phyloP scores from a whole-genome alignment of 306 rosid genomes.

The Pueraria montana region DNA sequence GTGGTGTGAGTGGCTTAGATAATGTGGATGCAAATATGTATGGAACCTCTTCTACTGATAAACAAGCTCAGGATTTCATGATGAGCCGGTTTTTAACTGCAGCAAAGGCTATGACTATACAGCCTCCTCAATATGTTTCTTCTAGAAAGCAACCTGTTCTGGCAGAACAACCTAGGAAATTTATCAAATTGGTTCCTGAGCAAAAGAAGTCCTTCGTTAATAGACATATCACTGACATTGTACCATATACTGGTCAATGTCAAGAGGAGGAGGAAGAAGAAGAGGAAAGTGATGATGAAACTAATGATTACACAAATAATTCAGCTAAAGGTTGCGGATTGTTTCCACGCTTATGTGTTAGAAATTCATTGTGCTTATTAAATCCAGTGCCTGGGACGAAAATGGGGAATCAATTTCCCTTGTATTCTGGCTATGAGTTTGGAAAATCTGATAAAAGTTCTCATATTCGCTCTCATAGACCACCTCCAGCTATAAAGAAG shows the following conservation, averaged over 20 bases:
- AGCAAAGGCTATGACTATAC: constrained; percentile 90
- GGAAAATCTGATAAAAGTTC: constrained; percentile 56
- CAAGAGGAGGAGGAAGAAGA: constrained; percentile 55
- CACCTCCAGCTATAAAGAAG: constrained; percentile 71
- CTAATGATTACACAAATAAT: constrained; percentile 53
- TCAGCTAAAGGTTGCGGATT: constrained; percentile 86
- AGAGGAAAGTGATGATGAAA: constrained; percentile 75
- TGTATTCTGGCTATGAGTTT: constrained; percentile 50
- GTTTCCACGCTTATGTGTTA: constrained; percentile 64
- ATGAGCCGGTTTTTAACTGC: constrained; percentile 91
- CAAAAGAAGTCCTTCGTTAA: constrained; percentile 55
- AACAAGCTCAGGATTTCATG: constrained; percentile 84
- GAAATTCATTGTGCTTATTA: constrained; percentile 70
- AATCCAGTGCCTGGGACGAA: constrained; percentile 68
- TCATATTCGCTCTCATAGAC: constrained; percentile 54
- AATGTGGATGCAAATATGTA: constrained; percentile 56
- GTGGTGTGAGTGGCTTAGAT: constrained; percentile 73
- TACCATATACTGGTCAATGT: constrained; percentile 55
- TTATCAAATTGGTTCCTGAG: constrained; percentile 56
- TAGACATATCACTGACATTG: constrained; percentile 53
- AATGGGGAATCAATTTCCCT: constrained; percentile 55
- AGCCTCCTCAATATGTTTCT: constrained; percentile 61
- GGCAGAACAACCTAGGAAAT: constrained; percentile 63
- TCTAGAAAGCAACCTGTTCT: constrained; percentile 52
- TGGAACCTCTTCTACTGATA: constrained; percentile 65